Percentiles rank a stretch among this genome's conserved stretches.
Conservation (phyloP, 352 stramenopile genomes). For the Phytopythium aichiense region DNA sequence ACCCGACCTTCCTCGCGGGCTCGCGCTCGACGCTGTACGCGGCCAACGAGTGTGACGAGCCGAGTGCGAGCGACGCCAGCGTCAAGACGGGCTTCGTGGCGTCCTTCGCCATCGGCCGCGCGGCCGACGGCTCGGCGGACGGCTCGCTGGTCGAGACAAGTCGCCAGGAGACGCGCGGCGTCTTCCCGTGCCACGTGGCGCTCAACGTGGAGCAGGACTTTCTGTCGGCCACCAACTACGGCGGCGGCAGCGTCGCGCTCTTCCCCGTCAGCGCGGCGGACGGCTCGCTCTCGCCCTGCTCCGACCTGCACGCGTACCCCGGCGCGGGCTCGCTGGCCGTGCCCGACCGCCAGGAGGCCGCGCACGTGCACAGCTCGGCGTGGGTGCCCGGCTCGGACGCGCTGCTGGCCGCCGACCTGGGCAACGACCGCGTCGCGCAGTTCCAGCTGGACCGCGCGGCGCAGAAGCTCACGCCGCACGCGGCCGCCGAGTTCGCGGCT, state of each 20-base stretch:
- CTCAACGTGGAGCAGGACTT: conserved; percentile 45
- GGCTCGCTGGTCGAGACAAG: conserved; percentile 42
- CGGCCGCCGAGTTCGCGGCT: conserved; percentile 33
- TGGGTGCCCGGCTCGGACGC: conserved; percentile 37
- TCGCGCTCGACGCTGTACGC: conserved; percentile 45
- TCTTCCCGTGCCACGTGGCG: conserved; percentile 61
- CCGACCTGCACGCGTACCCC: conserved; percentile 41
- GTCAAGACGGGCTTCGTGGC: conserved; percentile 54
- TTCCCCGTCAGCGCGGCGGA: conserved; percentile 46
- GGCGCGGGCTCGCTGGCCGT: conserved; percentile 37
- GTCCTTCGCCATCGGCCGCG: conserved; percentile 40
- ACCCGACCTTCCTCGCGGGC: conserved; percentile 60
- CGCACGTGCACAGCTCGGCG: conserved; percentile 74
- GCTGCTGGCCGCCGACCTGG: conserved; percentile 58
- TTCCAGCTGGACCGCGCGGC: conserved; percentile 35
- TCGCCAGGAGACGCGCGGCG: conserved; percentile 45
- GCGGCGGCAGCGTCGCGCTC: conserved; percentile 52
- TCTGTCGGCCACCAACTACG: conserved; percentile 71
- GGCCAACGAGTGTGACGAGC: conserved; percentile 67
- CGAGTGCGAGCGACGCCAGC: conserved; percentile 17
- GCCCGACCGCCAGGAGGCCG: conserved; percentile 63
- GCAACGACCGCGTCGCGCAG: conserved; percentile 65
- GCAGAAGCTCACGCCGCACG: conserved; percentile 36
- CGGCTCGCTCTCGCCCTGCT: conserved; percentile 38
- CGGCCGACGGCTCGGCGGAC: conserved; percentile 5